Base-by-base conservation (phyloP, 805 yeast genomes). In the Yamadazyma sp. region DNA sequence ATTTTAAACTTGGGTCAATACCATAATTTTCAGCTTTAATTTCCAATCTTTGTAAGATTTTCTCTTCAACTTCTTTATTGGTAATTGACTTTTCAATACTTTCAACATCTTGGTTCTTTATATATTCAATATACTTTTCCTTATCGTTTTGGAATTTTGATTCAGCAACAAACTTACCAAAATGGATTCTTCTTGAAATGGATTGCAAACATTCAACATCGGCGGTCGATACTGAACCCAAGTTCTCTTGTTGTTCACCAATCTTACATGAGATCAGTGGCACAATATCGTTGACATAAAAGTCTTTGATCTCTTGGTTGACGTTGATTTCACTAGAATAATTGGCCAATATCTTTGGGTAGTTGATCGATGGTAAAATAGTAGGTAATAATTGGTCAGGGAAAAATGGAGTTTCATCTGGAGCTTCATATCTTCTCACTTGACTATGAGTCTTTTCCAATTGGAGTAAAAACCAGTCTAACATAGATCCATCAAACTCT, bases 161-260 rank as follows among this genome's bases (percentile, higher is more conserved):
- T 58, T 93, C 98, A 4, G 98, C 98, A 7, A 93, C 98, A 69
- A 91, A 93, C 61, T 85, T 86, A 32, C 98, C 98, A 62, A 91
- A 93, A 62, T 93, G 98, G 48, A 93, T 86, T 55, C 98, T 75
- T 51, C 98, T 73, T 7, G 95, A 84, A 29, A 93, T 63, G 4
- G 95, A 82, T 59, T 93, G 96, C 46, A 93, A 70, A 46, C 84
- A 78, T 47, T 85, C 95, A 38, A 91, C 84, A 55, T 93, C 98
- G 43, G 86, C 70, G 25, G 78, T 66, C 3, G 95, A 81, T 25
- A 93, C 86, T 18, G 95, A 82, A 1, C 98, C 98, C 36, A 79
- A 69, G 58, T 89, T 93, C 54, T 88, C 96, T 27, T 70, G 65
- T 52, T 88, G 94, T 38, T 88, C 94, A 1, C 86, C 82, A 22